Percentiles rank a stretch among this genome's conserved stretches.
Evolutionary conservation across 768 basidiomycete genomes (phyloP).

Genomic region (Rhizopogon vinicolor): DNA sequence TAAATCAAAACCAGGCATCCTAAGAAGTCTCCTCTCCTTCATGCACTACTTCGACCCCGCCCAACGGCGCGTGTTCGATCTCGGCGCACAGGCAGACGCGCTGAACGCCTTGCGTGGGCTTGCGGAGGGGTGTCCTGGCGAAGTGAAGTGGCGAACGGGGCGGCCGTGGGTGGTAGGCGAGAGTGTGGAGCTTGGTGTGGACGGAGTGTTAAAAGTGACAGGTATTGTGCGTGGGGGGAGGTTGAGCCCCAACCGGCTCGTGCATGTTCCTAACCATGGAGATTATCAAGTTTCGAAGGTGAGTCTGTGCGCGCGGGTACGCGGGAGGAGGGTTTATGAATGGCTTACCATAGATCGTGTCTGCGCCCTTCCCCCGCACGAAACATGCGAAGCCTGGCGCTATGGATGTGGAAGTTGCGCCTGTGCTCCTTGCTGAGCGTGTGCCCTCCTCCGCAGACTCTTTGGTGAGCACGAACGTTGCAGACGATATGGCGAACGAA

Average conservation of each 20-base stretch:
- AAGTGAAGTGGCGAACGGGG: conserved; percentile 80
- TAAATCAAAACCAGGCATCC: conserved; percentile 61
- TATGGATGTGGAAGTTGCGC: conserved; percentile 62
- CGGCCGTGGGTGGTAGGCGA: conserved; percentile 75
- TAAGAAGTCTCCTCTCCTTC: conserved; percentile 91
- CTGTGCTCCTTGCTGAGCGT: conserved; percentile 57
- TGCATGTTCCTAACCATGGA: conserved; percentile 84
- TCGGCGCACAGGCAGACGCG: conserved; percentile 58
- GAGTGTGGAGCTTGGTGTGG: conserved; percentile 55
- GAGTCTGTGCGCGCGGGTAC: conserved; percentile 11
- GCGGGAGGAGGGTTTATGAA: not conserved
- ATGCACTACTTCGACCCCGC: conserved; percentile 91
- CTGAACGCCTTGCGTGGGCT: conserved; percentile 71
- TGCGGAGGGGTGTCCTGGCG: conserved; percentile 79
- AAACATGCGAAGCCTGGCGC: conserved; percentile 31
- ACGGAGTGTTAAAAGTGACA: conserved; percentile 65
- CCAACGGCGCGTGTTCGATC: conserved; percentile 72
- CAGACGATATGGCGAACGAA: conserved; percentile 88
- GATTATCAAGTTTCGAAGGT: conserved; percentile 87
- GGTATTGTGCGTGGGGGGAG: conserved; percentile 78
- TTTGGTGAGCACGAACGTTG: conserved; percentile 80
- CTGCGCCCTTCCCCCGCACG: conserved; percentile 42
- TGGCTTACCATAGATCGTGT: conserved; percentile 53
- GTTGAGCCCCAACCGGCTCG: conserved; percentile 76
- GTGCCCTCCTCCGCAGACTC: conserved; percentile 71